Evolutionary conservation across 805 yeast genomes (phyloP), one percentile per base, ranked within the genome.

Genomic region (Yamadazyma sp.): DNA sequence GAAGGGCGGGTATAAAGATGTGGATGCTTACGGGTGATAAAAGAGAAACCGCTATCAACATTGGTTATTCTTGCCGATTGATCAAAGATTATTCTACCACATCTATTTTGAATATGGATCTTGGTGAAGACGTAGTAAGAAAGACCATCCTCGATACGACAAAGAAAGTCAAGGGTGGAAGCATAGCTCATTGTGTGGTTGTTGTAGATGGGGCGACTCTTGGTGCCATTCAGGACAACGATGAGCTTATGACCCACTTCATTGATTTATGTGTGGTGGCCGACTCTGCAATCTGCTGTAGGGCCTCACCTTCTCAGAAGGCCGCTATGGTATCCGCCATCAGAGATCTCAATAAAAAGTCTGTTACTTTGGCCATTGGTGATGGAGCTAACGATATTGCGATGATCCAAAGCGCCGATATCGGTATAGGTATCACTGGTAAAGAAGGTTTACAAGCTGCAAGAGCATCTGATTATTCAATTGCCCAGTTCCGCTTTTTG

Each of bases 21-120:
- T 93, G 99, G 99, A 93, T 93, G 97, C 68, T 93, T 32, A 93
- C 99, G 0, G 99, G 99, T 30, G 99, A 93, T 58, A 95, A 95
- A 56, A 71, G 97, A 42, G 99, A 93, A 60, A 93, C 99, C 0
- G 99, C 99, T 1, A 89, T 93, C 44, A 93, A 89, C 54, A 91
- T 93, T 60, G 99, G 98, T 1, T 86, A 90, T 53, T 85, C 99
- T 5, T 93, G 99, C 60, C 80, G 88, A 23, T 68, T 93, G 47
- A 91, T 93, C 53, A 85, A 91, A 52, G 99, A 93, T 53, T 93
- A 84, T 55, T 88, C 96, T 0, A 84, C 95, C 0, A 86, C 93
- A 10, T 80, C 91, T 10, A 62, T 89, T n/a, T 63, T 93, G 33
- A 75, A 75, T 11, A 57, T 52, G 10, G 70, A 64, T 28, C 64